Conservation (phyloP, 1,139 yeast species). For the Diutina sp. region DNA sequence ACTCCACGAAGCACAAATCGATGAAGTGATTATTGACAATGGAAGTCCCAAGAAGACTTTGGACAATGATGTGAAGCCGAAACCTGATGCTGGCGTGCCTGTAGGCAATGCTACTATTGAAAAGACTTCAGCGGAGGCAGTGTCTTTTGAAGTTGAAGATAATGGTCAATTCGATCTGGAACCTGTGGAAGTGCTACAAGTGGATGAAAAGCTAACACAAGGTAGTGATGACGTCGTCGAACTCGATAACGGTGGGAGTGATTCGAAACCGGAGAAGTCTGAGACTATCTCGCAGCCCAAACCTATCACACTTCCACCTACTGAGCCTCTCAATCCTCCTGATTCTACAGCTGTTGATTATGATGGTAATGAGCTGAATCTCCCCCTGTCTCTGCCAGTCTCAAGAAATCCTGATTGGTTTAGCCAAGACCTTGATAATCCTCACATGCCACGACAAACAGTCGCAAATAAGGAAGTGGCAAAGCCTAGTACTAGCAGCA, state of each 20-base stretch:
- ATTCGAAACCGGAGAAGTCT: neutral
- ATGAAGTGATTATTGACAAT: neutral
- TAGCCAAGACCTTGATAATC: constrained; percentile 7
- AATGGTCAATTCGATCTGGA: neutral
- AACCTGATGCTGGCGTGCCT: neutral
- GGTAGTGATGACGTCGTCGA: neutral
- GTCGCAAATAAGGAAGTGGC: constrained; percentile 3
- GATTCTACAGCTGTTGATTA: neutral
- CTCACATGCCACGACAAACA: constrained; percentile 6
- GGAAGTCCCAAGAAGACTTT: neutral
- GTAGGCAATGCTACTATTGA: too few species aligned
- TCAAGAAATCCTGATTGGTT: constrained; percentile 22
- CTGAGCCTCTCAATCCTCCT: neutral
- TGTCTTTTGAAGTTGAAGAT: neutral
- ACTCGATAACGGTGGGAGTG: neutral
- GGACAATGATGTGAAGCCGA: neutral
- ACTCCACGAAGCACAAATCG: neutral
- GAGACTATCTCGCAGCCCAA: neutral
- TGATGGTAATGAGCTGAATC: neutral
- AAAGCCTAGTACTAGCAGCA: constrained; percentile 8
- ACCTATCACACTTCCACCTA: neutral
- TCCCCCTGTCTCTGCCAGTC: neutral
- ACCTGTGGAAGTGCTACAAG: neutral
- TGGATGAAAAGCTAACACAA: neutral
- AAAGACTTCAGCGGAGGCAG: neutral